Evolutionary conservation across 1,284 basidiomycete species (phyloP).

Genomic region (Moesziomyces sp.): DNA sequence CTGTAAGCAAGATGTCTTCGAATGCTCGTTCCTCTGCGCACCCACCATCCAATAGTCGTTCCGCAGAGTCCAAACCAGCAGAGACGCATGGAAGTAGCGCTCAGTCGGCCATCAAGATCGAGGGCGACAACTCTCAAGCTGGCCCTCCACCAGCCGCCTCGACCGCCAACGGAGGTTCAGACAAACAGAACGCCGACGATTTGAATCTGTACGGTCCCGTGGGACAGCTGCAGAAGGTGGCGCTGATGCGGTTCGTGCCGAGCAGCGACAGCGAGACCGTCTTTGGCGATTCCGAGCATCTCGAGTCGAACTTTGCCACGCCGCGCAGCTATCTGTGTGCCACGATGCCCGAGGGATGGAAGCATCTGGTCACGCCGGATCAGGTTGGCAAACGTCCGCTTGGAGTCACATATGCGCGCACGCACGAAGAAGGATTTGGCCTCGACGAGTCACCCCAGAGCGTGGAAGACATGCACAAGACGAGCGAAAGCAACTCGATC

Average conservation of each 20-base stretch:
- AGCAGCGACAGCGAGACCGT: constrained; percentile 37
- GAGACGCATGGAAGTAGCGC: constrained; percentile 27
- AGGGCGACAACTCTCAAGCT: constrained; percentile 10
- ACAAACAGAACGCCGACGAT: constrained; percentile 35
- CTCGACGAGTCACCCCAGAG: constrained; percentile 67
- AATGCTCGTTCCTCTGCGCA: constrained; percentile 4
- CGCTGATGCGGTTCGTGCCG: constrained; percentile 77
- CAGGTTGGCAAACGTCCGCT: constrained; percentile 25
- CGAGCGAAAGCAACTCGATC: constrained; percentile 78
- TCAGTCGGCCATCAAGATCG: constrained; percentile 37
- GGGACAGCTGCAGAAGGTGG: constrained; percentile 95
- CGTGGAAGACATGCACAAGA: constrained; percentile 70
- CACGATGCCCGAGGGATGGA: constrained; percentile 18
- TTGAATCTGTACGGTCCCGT: constrained; percentile 78
- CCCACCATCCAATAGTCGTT: neutral
- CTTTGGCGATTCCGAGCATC: constrained; percentile 45
- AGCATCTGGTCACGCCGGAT: constrained; percentile 9
- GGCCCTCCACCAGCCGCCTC: neutral
- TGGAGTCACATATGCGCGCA: constrained; percentile 75
- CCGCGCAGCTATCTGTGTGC: constrained; percentile 48
- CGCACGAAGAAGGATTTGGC: constrained; percentile 82
- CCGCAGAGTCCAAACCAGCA: neutral
- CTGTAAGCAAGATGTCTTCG: constrained; percentile 27
- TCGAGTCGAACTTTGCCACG: constrained; percentile 44
- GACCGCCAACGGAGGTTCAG: constrained; percentile 6